Evolutionary conservation across 2,329 filamentous ascomycete species (phyloP), one percentile per base, ranked within the genome.

Genomic region (Elsinoe necatrix): DNA sequence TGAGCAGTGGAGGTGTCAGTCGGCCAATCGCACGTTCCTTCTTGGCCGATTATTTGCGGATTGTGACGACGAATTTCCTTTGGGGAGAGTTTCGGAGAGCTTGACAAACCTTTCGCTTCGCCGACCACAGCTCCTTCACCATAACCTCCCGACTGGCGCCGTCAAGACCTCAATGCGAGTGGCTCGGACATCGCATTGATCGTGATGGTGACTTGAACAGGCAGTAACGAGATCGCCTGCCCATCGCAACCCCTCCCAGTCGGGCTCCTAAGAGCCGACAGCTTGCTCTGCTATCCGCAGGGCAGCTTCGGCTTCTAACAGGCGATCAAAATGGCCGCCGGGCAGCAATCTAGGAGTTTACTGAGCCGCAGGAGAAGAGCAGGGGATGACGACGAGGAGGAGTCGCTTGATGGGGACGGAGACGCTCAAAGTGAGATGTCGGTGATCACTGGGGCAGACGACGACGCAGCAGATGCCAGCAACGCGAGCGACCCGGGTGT

Each of bases 311-410:
- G 48, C 48, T 34, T 48, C 9, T 23, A 9, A 25, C 34, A 52
- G 34, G 54, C 42, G 54, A 56, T 31, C 47, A 34, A 45, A 11
- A 81, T 80, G 77, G 75, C 73, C 67, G 70, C 73, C 56, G 69
- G 78, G 66, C 79, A 81, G 29, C 63, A 65, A 67, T 80, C 82
- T 70, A 84, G 80, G 73, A 84, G 83, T 72, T 71, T 82, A 64
- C 80, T 86, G 70, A 82, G 82, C 68, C 81, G 81, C 64, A 81
- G 84, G 66, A 82, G 85, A 68, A 81, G 84, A 64, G 78, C 83
- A 62, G 83, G 84, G 70, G 84, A 87, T 68, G 84, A 79, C 63
- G 85, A 87, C 64, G 85, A 87, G 62, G 84, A 87, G 52, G 71
- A 74, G 61, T 67, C 65, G 37, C 63, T 79, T 59, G 73, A 73